A percentile compares a stretch with the other conserved stretches of the same genome.
phyloP scores from a whole-genome alignment of 163 green algal genomes.

The Scenedesmus sp. region DNA sequence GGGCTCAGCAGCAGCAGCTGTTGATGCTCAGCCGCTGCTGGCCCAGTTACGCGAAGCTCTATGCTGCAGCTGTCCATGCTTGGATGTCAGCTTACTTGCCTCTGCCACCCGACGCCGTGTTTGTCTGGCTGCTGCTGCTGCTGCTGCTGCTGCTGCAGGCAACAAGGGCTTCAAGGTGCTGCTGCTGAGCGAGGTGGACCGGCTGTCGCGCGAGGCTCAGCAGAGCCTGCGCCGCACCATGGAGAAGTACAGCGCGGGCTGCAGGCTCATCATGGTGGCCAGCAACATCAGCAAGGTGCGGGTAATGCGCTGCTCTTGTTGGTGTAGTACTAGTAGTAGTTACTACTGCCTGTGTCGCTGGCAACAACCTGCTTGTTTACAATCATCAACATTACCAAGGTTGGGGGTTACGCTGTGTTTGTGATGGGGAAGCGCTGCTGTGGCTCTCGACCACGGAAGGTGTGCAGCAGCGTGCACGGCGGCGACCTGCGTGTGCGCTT shows the following conservation, averaged over 20 bases:
- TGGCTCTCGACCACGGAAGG: too few relatives aligned
- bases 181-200: slow-evolving; percentile 93
- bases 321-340: too few relatives aligned
- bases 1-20: too few relatives aligned
- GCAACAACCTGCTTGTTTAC: too few relatives aligned
- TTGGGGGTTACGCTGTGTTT: too few relatives aligned
- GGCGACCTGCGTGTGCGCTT: too few relatives aligned
- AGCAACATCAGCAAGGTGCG: slow-evolving; percentile 89
- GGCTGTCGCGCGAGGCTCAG: slow-evolving; percentile 90
- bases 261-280: slow-evolving; percentile 90
- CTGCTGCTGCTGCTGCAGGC: slow-evolving; percentile 23
- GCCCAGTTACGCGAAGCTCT: not conserved
- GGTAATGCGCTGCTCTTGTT: too few relatives aligned
- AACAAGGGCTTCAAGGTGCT: slow-evolving; percentile 83
- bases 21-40: not conserved
- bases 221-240: slow-evolving; percentile 97
- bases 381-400: too few relatives aligned
- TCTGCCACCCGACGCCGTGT: not conserved
- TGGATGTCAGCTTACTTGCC: not conserved
- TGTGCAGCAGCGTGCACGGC: too few relatives aligned
- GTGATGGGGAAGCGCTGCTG: too few relatives aligned
- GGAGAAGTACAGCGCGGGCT: slow-evolving; percentile 97
- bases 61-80: not conserved
- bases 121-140: not conserved
- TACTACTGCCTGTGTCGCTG: too few relatives aligned